These are phyloP conservation scores for Diaporthe sp. DNA, from an alignment of 2,329 filamentous ascomycete genomes.

Conservation along the genomic window DNA sequence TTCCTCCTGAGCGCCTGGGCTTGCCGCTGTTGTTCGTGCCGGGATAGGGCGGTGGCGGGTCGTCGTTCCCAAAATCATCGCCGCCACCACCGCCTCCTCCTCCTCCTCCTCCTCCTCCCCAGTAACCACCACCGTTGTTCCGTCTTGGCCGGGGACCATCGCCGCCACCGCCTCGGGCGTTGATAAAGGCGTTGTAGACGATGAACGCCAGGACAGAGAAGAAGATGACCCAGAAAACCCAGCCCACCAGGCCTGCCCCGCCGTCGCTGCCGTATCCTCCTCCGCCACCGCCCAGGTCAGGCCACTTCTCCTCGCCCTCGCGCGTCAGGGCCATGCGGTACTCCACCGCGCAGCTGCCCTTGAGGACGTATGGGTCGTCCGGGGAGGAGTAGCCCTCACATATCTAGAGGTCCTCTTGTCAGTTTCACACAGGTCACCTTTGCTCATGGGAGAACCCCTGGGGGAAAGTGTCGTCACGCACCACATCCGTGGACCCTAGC, in stretches of 20 bases:
- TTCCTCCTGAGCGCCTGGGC: slow-evolving; percentile 8
- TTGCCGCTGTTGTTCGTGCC: slow-evolving; percentile 51
- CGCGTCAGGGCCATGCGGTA: slow-evolving; percentile 86
- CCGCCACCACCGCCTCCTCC: slow-evolving; percentile 54
- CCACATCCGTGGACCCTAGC: slow-evolving; percentile 87
- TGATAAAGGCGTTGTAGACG: slow-evolving; percentile 66
- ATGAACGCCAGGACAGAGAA: slow-evolving; percentile 73
- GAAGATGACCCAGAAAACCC: slow-evolving; percentile 75
- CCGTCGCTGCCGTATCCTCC: slow-evolving; percentile 51
- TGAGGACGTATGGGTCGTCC: slow-evolving; percentile 88
- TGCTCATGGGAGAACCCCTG: background rate
- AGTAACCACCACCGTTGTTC: slow-evolving; percentile 56
- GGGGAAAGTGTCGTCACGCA: background rate
- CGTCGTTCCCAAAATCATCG: slow-evolving; percentile 51
- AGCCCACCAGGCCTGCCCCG: slow-evolving; percentile 52
- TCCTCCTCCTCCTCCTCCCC: slow-evolving; percentile 59
- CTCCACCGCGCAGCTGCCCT: slow-evolving; percentile 93
- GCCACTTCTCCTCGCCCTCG: slow-evolving; percentile 79
- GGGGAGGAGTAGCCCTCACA: slow-evolving; percentile 88
- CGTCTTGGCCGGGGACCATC: slow-evolving; percentile 47
- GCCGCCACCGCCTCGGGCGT: slow-evolving; percentile 40
- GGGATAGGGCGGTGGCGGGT: slow-evolving; percentile 70
- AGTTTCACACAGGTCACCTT: background rate
- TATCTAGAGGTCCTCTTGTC: slow-evolving; percentile 53
- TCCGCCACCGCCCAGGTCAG: slow-evolving; percentile 61